These are phyloP conservation scores for Pseudogymnoascus pannorum DNA, from an alignment of 2,329 filamentous ascomycete species.

Conservation along the genomic window DNA sequence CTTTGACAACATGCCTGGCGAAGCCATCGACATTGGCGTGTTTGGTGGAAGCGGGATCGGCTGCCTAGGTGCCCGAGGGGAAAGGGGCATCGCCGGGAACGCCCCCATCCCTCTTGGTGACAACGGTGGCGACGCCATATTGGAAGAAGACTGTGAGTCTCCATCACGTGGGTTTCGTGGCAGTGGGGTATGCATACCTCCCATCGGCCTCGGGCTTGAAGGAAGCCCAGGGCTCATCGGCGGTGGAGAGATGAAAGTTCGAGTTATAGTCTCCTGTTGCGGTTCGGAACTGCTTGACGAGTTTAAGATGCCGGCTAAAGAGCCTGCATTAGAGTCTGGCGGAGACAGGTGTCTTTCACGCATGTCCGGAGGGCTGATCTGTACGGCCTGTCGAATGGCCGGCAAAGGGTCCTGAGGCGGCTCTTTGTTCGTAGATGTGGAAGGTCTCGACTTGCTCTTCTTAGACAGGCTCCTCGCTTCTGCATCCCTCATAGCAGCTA, in stretches of 20 bases:
- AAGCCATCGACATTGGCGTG: conserved; percentile 56
- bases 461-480: conserved; percentile 67
- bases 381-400: conserved; percentile 32
- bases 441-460: conserved; percentile 46
- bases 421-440: conserved; percentile 23
- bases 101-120: conserved; percentile 49
- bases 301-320: conserved; percentile 46
- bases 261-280: conserved; percentile 18
- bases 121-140: conserved; percentile 55
- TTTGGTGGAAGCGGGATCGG: conserved; percentile 66
- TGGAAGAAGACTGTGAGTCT: conserved; percentile 31
- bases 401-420: conserved; percentile 33
- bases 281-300: conserved; percentile 23
- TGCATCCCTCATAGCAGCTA: conserved; percentile 57
- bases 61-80: conserved; percentile 66
- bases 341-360: conserved; percentile 27
- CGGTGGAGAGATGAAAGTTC: conserved; percentile 32
- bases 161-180: conserved; percentile 48
- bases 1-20: conserved; percentile 29
- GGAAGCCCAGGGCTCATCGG: conserved; percentile 55
- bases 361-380: conserved; percentile 27
- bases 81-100: conserved; percentile 51
- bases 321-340: conserved; percentile 36
- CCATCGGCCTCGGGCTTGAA: conserved; percentile 49
- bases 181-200: conserved; percentile 51